phyloP scores from a whole-genome alignment of 176 grass and related monocot species.

The Oryza longistaminata region DNA sequence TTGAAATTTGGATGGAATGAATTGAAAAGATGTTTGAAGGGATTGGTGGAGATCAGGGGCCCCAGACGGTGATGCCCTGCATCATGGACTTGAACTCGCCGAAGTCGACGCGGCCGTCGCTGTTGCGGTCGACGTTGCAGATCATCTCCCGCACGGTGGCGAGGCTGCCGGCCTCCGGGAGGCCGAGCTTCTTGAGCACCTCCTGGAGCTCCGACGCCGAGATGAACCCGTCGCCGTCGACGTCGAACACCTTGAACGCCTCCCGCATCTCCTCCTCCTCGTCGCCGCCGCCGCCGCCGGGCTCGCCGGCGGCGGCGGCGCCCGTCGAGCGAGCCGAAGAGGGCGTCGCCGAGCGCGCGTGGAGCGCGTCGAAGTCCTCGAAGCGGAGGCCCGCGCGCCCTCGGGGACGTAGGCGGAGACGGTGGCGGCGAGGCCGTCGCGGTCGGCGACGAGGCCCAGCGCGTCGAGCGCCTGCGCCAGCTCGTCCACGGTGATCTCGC shows the following conservation, averaged over 20 bases:
- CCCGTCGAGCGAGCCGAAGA: slow-evolving; percentile 19
- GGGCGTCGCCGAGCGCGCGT: slow-evolving; percentile 39
- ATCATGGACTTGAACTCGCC: slow-evolving; percentile 67
- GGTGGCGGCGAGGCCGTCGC: slow-evolving; percentile 14
- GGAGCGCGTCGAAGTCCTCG: slow-evolving; percentile 46
- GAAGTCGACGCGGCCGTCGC: slow-evolving; percentile 58
- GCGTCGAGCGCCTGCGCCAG: slow-evolving; percentile 39
- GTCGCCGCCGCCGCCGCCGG: not conserved
- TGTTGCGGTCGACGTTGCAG: slow-evolving; percentile 65
- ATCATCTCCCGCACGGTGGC: slow-evolving; percentile 66
- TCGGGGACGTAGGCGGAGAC: slow-evolving; percentile 30
- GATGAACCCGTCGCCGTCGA: slow-evolving; percentile 76
- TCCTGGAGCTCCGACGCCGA: slow-evolving; percentile 61
- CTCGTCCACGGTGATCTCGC: slow-evolving; percentile 49
- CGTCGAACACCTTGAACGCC: slow-evolving; percentile 82
- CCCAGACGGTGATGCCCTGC: slow-evolving; percentile 55
- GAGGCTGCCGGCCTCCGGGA: slow-evolving; percentile 62
- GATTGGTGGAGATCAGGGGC: slow-evolving; percentile 18
- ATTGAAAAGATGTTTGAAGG: not conserved
- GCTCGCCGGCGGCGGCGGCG: not conserved
- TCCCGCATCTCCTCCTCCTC: slow-evolving; percentile 64
- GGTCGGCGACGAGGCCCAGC: slow-evolving; percentile 43
- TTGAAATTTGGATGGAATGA: not conserved
- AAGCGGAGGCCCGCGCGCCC: slow-evolving; percentile 37
- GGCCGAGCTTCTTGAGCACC: slow-evolving; percentile 62